These are phyloP conservation scores for Garcia nutans DNA, from an alignment of 345 rosid species.

Conservation along the genomic window DNA sequence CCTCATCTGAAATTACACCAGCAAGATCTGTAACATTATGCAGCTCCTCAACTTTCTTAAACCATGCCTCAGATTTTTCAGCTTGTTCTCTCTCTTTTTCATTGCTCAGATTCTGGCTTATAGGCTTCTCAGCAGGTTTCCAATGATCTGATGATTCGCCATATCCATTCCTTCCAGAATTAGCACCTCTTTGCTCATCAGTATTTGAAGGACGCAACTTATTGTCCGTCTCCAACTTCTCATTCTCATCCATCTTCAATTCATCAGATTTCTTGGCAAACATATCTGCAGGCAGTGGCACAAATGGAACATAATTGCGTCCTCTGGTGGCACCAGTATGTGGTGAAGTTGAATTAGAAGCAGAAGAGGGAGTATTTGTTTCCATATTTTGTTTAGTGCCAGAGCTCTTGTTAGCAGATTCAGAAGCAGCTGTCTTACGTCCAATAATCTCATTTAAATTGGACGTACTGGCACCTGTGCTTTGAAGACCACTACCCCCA, in stretches of 20 bases:
- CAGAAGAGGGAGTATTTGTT: constrained; percentile 10
- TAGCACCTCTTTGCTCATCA: constrained; percentile 20
- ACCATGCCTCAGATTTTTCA: constrained; percentile 48
- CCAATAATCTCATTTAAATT: constrained; percentile 51
- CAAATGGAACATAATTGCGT: constrained; percentile 59
- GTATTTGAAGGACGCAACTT: constrained; percentile 21
- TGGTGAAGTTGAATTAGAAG: constrained; percentile 23
- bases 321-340: constrained; percentile 38
- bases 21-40: constrained; percentile 28
- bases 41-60: constrained; percentile 32
- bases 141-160: constrained; percentile 14
- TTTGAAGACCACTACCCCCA: constrained; percentile 18
- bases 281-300: constrained; percentile 76
- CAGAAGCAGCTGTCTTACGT: constrained; percentile 31
- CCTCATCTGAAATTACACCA: constrained; percentile 26
- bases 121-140: constrained; percentile 20
- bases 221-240: constrained; percentile 21
- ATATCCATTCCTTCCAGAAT: constrained; percentile 14
- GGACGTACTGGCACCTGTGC: constrained; percentile 17
- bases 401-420: constrained; percentile 20
- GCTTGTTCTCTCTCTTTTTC: constrained; percentile 43
- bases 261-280: constrained; percentile 58
- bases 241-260: constrained; percentile 26
- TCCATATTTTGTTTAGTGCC: constrained; percentile 10
- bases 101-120: constrained; percentile 20